These are phyloP conservation scores for Botrytis squamosa DNA, from an alignment of 2,329 filamentous ascomycete genomes.

Conservation along the genomic window DNA sequence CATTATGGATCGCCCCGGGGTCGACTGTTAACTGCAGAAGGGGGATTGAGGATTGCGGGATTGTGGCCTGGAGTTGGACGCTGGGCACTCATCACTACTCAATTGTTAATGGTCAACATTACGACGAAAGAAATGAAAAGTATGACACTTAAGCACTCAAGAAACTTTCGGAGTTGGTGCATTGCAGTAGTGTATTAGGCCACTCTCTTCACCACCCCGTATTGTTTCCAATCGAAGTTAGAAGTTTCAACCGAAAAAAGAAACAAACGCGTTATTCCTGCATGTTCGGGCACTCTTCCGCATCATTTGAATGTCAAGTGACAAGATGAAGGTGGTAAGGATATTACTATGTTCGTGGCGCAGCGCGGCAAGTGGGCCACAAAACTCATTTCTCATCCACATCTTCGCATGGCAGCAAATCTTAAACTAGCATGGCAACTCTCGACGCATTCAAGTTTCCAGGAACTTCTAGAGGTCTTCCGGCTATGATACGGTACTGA, in stretches of 20 bases:
- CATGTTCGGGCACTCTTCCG: background rate
- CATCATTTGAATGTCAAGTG: constrained; percentile 22
- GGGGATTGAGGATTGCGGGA: constrained; percentile 14
- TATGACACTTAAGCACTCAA: background rate
- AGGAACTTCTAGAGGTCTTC: constrained; percentile 11
- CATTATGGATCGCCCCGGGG: constrained; percentile 9
- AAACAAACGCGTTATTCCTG: background rate
- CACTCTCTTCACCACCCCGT: constrained; percentile 10
- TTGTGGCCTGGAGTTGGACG: constrained; percentile 6
- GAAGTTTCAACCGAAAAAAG: constrained; percentile 14
- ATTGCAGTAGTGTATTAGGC: constrained; percentile 10
- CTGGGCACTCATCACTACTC: constrained; percentile 5
- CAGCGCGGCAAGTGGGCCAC: constrained; percentile 16
- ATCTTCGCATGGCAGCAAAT: constrained; percentile 7
- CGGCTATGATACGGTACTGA: constrained; percentile 10
- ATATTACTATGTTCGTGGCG: constrained; percentile 11
- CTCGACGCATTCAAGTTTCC: constrained; percentile 7
- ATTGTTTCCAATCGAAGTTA: constrained; percentile 16
- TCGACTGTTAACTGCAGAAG: background rate
- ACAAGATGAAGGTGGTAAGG: constrained; percentile 13
- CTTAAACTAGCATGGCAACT: constrained; percentile 14
- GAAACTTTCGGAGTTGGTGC: constrained; percentile 1
- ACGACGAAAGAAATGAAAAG: constrained; percentile 14
- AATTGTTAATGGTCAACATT: constrained; percentile 4
- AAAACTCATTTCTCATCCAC: background rate